A percentile compares a stretch with the other conserved stretches of the same genome.
These are phyloP conservation scores for Penicillium arizonense DNA, from an alignment of 495 filamentous ascomycete species.

Conservation along the genomic window DNA sequence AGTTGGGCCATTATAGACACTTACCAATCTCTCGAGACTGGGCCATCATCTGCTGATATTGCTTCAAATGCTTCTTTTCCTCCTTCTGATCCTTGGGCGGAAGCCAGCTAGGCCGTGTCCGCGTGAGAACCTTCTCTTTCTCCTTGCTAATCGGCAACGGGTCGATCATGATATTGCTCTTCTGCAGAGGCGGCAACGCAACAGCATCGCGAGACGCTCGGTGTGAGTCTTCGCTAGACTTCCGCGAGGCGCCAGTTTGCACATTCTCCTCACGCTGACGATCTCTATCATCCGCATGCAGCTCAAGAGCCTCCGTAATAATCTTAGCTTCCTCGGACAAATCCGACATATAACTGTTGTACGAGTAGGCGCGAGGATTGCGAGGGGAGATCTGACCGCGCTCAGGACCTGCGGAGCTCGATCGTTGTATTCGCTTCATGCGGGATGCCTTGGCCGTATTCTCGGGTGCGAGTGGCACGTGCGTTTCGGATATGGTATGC, in stretches of 20 bases:
- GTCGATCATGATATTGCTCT: conserved; percentile 93
- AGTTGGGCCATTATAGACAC: conserved; percentile 11
- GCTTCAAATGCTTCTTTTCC: conserved; percentile 84
- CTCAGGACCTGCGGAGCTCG: conserved; percentile 45
- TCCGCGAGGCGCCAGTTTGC: conserved; percentile 45
- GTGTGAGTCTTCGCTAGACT: conserved; percentile 53
- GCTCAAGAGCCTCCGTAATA: conserved; percentile 85
- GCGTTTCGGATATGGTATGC: conserved; percentile 34
- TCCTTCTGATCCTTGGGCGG: conserved; percentile 92
- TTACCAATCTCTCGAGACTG: conserved; percentile 69
- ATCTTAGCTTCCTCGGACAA: conserved; percentile 85
- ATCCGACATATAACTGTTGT: conserved; percentile 74
- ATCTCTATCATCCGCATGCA: conserved; percentile 69
- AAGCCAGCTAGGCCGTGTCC: conserved; percentile 92
- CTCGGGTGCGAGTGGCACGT: conserved; percentile 9
- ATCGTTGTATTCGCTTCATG: conserved; percentile 31
- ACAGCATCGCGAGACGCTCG: conserved; percentile 51
- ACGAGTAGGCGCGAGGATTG: conserved; percentile 74
- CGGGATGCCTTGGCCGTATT: conserved; percentile 35
- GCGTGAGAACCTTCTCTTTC: conserved; percentile 87
- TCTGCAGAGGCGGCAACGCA: conserved; percentile 78
- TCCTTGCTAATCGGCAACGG: conserved; percentile 93
- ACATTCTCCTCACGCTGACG: conserved; percentile 48
- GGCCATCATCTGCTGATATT: conserved; percentile 94
- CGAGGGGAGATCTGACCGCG: conserved; percentile 48